Evolutionary conservation across 371 early-diverging fungal species (phyloP).

Genomic region (Circinella umbellata): DNA sequence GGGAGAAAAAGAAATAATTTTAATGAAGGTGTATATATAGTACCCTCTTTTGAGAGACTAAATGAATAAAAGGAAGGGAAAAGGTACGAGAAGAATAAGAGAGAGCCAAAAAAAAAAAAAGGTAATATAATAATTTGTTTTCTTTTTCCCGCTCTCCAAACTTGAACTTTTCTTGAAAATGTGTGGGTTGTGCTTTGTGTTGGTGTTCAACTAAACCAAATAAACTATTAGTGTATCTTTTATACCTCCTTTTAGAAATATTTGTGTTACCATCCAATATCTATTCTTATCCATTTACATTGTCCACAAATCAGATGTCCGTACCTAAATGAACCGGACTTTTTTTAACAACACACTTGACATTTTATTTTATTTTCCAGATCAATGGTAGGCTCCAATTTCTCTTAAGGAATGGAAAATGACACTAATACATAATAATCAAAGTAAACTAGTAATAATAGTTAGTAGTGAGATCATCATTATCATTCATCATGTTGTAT

Average conservation of each 20-base stretch:
- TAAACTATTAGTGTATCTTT: background rate
- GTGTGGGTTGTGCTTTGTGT: background rate
- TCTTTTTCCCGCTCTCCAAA: constrained; percentile 2
- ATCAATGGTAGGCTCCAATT: background rate
- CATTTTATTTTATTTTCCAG: background rate
- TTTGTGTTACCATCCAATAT: background rate
- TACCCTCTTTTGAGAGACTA: too few relatives aligned
- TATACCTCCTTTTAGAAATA: background rate
- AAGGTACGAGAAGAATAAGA: too few relatives aligned
- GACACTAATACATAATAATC: too few relatives aligned
- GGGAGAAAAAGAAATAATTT: background rate
- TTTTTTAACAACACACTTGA: background rate
- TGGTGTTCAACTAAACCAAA: too few relatives aligned
- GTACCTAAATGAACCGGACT: background rate
- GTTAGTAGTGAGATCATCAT: too few relatives aligned
- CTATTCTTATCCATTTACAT: constrained; percentile 4
- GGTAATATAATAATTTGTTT: background rate
- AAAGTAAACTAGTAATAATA: too few relatives aligned
- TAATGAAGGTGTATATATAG: background rate
- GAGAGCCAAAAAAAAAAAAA: background rate
- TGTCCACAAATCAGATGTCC: constrained; percentile 2
- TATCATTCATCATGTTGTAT: too few relatives aligned
- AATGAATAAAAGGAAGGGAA: too few relatives aligned
- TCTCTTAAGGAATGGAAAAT: too few relatives aligned
- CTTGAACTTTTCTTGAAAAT: background rate